Evolutionary conservation across 352 stramenopile genomes (phyloP).

Genomic region (Pythium vanterpoolii): DNA sequence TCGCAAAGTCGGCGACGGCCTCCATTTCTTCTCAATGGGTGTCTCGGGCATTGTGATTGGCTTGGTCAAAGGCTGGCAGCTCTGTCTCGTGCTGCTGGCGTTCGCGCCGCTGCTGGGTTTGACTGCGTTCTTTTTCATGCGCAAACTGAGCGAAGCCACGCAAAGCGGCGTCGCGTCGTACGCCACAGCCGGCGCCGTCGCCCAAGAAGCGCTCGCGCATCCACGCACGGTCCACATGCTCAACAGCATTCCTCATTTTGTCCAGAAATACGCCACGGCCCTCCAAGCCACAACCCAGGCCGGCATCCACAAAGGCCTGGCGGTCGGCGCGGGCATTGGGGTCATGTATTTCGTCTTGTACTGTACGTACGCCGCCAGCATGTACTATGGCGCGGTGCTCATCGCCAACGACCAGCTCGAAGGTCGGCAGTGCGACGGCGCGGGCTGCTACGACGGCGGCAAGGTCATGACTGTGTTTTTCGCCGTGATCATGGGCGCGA

Average conservation of each 20-base stretch:
- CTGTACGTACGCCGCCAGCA: conserved; percentile 40
- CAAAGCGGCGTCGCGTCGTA: conserved; percentile 24
- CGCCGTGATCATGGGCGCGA: conserved; percentile 32
- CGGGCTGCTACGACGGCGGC: conserved; percentile 29
- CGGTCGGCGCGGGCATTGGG: conserved; percentile 26
- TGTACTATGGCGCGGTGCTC: conserved; percentile 40
- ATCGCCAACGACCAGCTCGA: conserved; percentile 24
- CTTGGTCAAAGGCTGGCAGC: conserved; percentile 37
- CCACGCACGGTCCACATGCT: conserved; percentile 45
- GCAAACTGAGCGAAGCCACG: not conserved
- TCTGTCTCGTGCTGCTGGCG: conserved; percentile 41
- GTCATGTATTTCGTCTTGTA: conserved; percentile 31
- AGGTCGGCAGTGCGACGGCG: not conserved
- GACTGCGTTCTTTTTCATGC: conserved; percentile 14
- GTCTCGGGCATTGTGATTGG: conserved; percentile 36
- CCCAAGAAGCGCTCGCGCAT: conserved; percentile 35
- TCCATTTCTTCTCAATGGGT: conserved; percentile 33
- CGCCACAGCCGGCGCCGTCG: conserved; percentile 31
- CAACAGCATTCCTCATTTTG: conserved; percentile 24
- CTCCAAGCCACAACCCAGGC: conserved; percentile 18
- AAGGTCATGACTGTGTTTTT: conserved; percentile 37
- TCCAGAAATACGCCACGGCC: conserved; percentile 28
- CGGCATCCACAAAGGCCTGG: conserved; percentile 29
- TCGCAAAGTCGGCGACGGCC: conserved; percentile 27
- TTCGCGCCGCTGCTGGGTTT: conserved; percentile 31